Evolutionary conservation across 2,329 filamentous ascomycete genomes (phyloP).

Genomic region (Thielaviopsis ethacetica): DNA sequence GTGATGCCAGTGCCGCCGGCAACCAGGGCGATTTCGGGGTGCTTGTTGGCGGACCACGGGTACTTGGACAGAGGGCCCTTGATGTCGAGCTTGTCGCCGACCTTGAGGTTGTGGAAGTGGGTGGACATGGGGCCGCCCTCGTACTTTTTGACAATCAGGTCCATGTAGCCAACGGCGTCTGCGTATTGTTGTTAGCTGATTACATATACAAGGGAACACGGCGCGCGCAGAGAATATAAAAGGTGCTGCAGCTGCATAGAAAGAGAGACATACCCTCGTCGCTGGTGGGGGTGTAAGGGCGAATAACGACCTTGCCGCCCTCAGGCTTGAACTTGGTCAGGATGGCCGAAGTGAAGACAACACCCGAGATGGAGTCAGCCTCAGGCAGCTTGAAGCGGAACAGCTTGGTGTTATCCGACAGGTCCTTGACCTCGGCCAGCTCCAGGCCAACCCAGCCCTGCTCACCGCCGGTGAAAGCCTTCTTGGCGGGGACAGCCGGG

Average conservation of each 20-base stretch:
- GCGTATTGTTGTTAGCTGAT: constrained; percentile 1
- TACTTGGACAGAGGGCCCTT: constrained; percentile 97
- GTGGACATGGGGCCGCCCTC: constrained; percentile 80
- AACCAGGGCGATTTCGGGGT: constrained; percentile 71
- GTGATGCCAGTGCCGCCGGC: constrained; percentile 96
- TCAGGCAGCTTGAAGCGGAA: constrained; percentile 79
- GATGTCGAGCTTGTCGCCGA: constrained; percentile 71
- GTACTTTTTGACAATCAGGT: constrained; percentile 87
- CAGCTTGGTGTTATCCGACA: constrained; percentile 93
- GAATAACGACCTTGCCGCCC: constrained; percentile 70
- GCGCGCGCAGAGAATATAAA: too few species aligned
- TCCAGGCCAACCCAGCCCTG: constrained; percentile 77
- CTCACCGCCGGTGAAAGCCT: constrained; percentile 61
- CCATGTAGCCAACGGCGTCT: constrained; percentile 66
- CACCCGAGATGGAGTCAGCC: constrained; percentile 66
- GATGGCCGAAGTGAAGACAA: constrained; percentile 69
- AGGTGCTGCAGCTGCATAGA: too few species aligned
- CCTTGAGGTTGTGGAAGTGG: constrained; percentile 68
- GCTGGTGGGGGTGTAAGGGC: constrained; percentile 84
- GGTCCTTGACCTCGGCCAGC: constrained; percentile 57
- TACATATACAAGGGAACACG: too few species aligned
- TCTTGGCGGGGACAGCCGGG: constrained; percentile 21
- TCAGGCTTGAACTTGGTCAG: constrained; percentile 81
- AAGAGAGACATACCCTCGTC: constrained; percentile 49
- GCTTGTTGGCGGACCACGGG: constrained; percentile 78